Base-by-base conservation (phyloP, 1,284 basidiomycete species). In the Ceratorhiza oryzae-sativae region DNA sequence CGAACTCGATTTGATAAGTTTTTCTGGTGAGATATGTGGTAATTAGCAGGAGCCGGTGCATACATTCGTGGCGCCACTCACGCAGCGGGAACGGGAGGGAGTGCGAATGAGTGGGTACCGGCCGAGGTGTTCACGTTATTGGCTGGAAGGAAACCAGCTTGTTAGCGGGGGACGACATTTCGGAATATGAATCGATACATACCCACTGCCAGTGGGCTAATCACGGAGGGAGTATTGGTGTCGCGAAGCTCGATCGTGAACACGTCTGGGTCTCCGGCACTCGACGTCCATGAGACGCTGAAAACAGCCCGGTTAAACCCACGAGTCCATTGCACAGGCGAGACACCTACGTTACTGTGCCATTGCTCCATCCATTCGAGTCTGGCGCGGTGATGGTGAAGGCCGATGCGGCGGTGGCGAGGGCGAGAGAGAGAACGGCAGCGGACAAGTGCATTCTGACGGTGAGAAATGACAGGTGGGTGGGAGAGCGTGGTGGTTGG, bases 161-260 rank as follows among this genome's bases (percentile, higher is more conserved):
- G 32, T 67, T 1, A 55, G 48, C 12, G 12, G 10, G 12, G 18
- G 30, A n/a, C 2, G 30, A 12, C 3, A 46, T 48, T 13, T 20
- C 25, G 25, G 53, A 32, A 4, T 45, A 18, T 32, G 15, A 46
- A 34, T 18, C 23, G 15, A 1, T 45, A 49, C 67, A 18, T 59
- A 48, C 67, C 67, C 48, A 70, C 55, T 3, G 67, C 67, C 15
- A 70, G 30, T 20, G 67, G 67, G 41, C 55, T 70, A 42, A 70
- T 70, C 27, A 70, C 67, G 3, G 67, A 70, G n/a, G 67, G 67
- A 36, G 67, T 70, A 25, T 70, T 70, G 20, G 67, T 70, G 41
- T 70, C 67, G 23, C 67, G 53, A 27, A 70, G 45, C 55, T 70
- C 53, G n/a, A 70, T 36, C 3, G 55, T 32, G 45, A 70, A 70